These are phyloP conservation scores for Lichenothelia convexa DNA, from an alignment of 495 filamentous ascomycete genomes.

Conservation along the genomic window DNA sequence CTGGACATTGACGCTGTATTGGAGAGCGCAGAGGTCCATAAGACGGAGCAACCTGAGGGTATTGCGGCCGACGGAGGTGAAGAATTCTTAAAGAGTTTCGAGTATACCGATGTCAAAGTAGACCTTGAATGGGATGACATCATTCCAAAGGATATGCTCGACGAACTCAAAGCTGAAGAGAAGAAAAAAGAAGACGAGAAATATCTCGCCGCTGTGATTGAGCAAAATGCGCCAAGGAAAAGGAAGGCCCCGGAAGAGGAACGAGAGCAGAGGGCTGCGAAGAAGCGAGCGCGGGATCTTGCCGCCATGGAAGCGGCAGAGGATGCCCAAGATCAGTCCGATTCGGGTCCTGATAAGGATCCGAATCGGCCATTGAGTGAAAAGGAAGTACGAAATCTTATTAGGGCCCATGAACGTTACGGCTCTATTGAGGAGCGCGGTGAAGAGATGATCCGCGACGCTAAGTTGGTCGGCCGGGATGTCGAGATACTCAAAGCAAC, in stretches of 20 bases:
- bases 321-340: conserved; percentile 35
- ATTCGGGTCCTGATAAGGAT: conserved; percentile 40
- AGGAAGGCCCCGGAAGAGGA: conserved; percentile 45
- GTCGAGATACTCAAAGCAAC: conserved; percentile 51
- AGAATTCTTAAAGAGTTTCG: conserved; percentile 78
- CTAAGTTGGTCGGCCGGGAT: conserved; percentile 65
- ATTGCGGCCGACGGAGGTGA: conserved; percentile 82
- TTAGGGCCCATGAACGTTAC: conserved; percentile 70
- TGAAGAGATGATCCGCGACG: conserved; percentile 70
- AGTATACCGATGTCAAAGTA: conserved; percentile 85
- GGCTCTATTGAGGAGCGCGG: conserved; percentile 73
- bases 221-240: conserved; percentile 74
- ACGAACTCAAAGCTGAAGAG: conserved; percentile 73
- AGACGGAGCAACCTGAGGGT: conserved; percentile 76
- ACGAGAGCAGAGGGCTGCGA: conserved; percentile 75
- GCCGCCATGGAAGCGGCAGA: conserved; percentile 35
- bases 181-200: conserved; percentile 64
- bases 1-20: conserved; percentile 97
- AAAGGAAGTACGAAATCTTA: conserved; percentile 81
- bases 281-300: conserved; percentile 77
- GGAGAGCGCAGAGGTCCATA: conserved; percentile 85
- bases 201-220: conserved; percentile 65
- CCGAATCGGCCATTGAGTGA: conserved; percentile 72
- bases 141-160: conserved; percentile 83
- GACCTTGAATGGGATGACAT: conserved; percentile 95